Evolutionary conservation across 106 monocot genomes (phyloP).

Genomic region (Amphibolis antarctica): DNA sequence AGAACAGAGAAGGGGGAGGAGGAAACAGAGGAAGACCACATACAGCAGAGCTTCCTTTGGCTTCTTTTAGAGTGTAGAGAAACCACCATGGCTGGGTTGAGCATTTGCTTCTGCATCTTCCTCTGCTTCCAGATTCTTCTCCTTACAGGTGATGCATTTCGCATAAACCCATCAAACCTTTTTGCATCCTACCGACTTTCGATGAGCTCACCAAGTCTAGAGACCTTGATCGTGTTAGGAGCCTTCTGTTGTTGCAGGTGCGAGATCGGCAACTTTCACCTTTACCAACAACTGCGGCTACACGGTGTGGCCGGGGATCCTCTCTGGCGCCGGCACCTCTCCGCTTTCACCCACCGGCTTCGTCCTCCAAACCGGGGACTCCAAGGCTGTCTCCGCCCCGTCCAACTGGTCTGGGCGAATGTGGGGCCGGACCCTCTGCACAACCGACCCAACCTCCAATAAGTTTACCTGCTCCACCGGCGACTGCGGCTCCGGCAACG

Average conservation of each 20-base stretch:
- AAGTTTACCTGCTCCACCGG: constrained; percentile 12
- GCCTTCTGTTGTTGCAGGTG: constrained; percentile 7
- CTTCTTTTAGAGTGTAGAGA: no score
- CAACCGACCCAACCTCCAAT: constrained; percentile 24
- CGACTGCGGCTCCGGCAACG: constrained; percentile 9
- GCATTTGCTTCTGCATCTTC: no score
- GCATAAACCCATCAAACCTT: no score
- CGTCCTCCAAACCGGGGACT: constrained; percentile 31
- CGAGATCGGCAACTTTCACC: constrained; percentile 49
- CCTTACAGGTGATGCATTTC: no score
- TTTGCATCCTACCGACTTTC: no score
- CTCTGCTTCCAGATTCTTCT: no score
- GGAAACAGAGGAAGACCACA: no score
- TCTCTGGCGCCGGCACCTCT: constrained; percentile 58
- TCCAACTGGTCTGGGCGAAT: constrained; percentile 78
- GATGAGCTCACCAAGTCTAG: no score
- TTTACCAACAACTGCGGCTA: constrained; percentile 66
- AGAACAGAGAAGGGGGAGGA: no score
- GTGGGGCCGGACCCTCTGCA: constrained; percentile 63
- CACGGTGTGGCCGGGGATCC: constrained; percentile 84
- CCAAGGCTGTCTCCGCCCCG: constrained; percentile 28
- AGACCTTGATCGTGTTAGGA: no score
- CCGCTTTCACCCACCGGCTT: constrained; percentile 29
- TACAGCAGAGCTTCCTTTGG: no score
- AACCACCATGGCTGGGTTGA: no score